These are phyloP conservation scores for Moniliophthora roreri DNA, from an alignment of 1,284 basidiomycete genomes.

Conservation along the genomic window DNA sequence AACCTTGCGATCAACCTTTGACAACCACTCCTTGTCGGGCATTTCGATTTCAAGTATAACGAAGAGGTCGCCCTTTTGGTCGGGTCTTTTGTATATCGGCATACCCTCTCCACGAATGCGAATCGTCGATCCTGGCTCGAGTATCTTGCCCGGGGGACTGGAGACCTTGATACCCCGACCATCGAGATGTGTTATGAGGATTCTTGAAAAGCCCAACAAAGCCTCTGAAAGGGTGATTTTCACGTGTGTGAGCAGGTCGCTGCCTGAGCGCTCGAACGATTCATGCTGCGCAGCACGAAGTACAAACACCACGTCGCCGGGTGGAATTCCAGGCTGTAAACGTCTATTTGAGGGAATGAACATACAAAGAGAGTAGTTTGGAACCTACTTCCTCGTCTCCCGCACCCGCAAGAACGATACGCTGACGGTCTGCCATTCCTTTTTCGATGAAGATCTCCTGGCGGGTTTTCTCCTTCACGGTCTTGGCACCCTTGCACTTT, in stretches of 20 bases:
- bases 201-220: conserved; percentile 85
- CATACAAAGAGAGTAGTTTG: too few species aligned
- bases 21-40: conserved; percentile 73
- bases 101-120: conserved; percentile 84
- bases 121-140: conserved; percentile 73
- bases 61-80: conserved; percentile 79
- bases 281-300: conserved; percentile 70
- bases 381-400: conserved; percentile 82
- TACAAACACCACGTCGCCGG: conserved; percentile 89
- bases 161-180: conserved; percentile 81
- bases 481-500: conserved; percentile 90
- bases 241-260: conserved; percentile 75
- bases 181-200: conserved; percentile 87
- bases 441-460: conserved; percentile 86
- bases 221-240: conserved; percentile 91
- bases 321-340: conserved; percentile 75
- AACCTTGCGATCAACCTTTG: conserved; percentile 57
- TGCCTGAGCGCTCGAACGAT: conserved; percentile 80
- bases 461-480: conserved; percentile 84
- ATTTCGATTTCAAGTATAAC: conserved; percentile 85
- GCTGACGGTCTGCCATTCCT: conserved; percentile 85
- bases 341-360: too few species aligned
- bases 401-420: conserved; percentile 86
- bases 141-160: conserved; percentile 73
- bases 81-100: conserved; percentile 69